phyloP scores from a whole-genome alignment of 768 basidiomycete genomes.

The Lentinula sp. region DNA sequence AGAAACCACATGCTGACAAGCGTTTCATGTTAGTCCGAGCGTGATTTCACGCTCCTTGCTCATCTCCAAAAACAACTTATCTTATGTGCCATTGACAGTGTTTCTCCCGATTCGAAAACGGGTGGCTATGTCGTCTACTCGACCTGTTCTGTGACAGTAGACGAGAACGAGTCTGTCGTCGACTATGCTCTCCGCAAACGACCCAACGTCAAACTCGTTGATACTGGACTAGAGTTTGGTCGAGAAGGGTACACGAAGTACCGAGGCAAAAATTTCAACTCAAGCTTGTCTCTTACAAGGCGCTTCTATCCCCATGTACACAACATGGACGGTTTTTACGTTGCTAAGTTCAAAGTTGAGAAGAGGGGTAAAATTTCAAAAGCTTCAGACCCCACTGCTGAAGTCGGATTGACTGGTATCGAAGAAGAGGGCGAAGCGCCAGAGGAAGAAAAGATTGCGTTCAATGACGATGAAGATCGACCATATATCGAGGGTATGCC shows the following conservation, averaged over 20 bases:
- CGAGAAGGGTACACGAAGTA: conserved; percentile 86
- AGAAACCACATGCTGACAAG: background rate
- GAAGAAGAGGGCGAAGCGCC: conserved; percentile 24
- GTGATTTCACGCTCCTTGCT: conserved; percentile 93
- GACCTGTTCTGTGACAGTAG: conserved; percentile 96
- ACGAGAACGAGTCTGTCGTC: conserved; percentile 97
- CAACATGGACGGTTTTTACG: conserved; percentile 99
- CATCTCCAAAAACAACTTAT: conserved; percentile 98
- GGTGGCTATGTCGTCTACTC: conserved; percentile 97
- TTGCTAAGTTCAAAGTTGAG: conserved; percentile 96
- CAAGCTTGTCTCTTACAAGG: conserved; percentile 74
- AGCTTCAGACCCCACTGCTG: conserved; percentile 17
- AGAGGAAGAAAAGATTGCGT: conserved; percentile 42
- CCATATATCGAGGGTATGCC: conserved; percentile 74
- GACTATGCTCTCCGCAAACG: conserved; percentile 96
- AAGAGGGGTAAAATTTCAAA: conserved; percentile 51
- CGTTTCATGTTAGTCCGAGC: conserved; percentile 58
- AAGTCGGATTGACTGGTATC: conserved; percentile 23
- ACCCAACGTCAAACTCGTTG: conserved; percentile 87
- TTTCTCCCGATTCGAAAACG: conserved; percentile 81
- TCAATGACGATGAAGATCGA: conserved; percentile 73
- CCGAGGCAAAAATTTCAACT: conserved; percentile 85
- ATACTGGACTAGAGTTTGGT: conserved; percentile 90
- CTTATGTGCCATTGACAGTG: conserved; percentile 95
- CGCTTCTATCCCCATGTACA: conserved; percentile 96